phyloP scores from a whole-genome alignment of 2,329 filamentous ascomycete species.

The Exophiala mesophila region DNA sequence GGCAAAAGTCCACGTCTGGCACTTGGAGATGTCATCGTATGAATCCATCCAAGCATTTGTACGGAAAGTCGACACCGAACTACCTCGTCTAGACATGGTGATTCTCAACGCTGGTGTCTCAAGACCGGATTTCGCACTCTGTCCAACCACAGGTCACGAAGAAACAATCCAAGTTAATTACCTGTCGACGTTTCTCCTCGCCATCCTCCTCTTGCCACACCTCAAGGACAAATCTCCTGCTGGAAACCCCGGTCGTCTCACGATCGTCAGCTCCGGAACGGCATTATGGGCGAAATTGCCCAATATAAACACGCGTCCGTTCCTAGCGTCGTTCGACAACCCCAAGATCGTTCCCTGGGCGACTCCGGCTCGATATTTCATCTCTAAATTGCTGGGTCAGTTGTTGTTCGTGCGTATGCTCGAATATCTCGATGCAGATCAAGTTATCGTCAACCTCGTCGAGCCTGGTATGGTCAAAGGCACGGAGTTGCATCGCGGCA shows the following conservation, averaged over 20 bases:
- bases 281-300: slow-evolving; percentile 17
- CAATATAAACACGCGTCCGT: slow-evolving; percentile 8
- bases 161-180: slow-evolving; percentile 37
- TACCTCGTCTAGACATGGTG: slow-evolving; percentile 36
- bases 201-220: slow-evolving; percentile 27
- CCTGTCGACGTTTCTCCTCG: slow-evolving; percentile 25
- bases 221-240: slow-evolving; percentile 22
- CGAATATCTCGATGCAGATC: slow-evolving; percentile 35
- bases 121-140: slow-evolving; percentile 19
- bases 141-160: slow-evolving; percentile 31
- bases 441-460: slow-evolving; percentile 43
- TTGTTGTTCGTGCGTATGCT: slow-evolving; percentile 36
- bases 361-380: slow-evolving; percentile 26
- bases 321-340: slow-evolving; percentile 29
- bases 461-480: slow-evolving; percentile 44
- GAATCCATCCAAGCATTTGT: slow-evolving; percentile 35
- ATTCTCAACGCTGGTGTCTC: slow-evolving; percentile 44
- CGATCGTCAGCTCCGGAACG: slow-evolving; percentile 21
- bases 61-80: slow-evolving; percentile 6
- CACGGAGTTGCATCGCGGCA: slow-evolving; percentile 36
- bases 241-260: slow-evolving; percentile 8
- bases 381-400: slow-evolving; percentile 33
- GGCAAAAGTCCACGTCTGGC: slow-evolving; percentile 38
- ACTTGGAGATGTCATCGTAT: slow-evolving; percentile 40
- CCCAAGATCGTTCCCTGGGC: too few relatives aligned